Base-by-base conservation (phyloP, 2,329 filamentous ascomycete genomes). In the Knoxdaviesia capensis region DNA sequence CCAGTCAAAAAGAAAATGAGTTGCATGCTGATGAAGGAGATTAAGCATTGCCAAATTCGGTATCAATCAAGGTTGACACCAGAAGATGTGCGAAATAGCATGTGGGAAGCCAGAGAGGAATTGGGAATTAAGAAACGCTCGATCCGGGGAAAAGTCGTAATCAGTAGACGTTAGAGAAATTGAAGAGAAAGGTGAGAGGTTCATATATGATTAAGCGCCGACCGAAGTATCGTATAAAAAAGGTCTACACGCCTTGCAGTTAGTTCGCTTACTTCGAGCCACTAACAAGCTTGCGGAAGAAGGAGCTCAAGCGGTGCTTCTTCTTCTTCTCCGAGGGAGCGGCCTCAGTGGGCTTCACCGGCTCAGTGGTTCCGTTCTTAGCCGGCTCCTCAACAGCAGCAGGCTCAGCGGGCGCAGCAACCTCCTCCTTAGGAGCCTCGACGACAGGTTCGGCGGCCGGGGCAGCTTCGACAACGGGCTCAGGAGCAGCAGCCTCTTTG, bases 231-330 rank as follows among this genome's bases (percentile, higher is more conserved):
- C 2, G 20, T 20, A 20, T 2, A 20, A 3, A 20, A 3, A 20
- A 20, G 3, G 20, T 20, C 20, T 20, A 20, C 20, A 20, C 20
- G 20, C 20, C 3, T 3, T 20, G 20, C 20, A 20, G 20, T 20
- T 20, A 3, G 2, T 2, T 20, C 20, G 20, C 20, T 20, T 20
- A 20, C 20, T 20, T 20, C 20, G 20, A 20, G 20, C 20, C 3
- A 20, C 20, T 20, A 20, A 20, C 20, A 20, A 20, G 20, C 61
- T 69, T 73, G 58, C 59, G 62, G 53, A 81, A 71, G 51, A 80
- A 69, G 42, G 66, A 60, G 57, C 75, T 80, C 45, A 77, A 51
- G 42, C 76, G 66, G 57, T 71, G 65, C 64, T 75, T 77, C 66
- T 77, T 78, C 65, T 79, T 80, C 61, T 72, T 74, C 41, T 73